phyloP scores from a whole-genome alignment of 1,284 basidiomycete genomes.

The Bjerkandera adusta region DNA sequence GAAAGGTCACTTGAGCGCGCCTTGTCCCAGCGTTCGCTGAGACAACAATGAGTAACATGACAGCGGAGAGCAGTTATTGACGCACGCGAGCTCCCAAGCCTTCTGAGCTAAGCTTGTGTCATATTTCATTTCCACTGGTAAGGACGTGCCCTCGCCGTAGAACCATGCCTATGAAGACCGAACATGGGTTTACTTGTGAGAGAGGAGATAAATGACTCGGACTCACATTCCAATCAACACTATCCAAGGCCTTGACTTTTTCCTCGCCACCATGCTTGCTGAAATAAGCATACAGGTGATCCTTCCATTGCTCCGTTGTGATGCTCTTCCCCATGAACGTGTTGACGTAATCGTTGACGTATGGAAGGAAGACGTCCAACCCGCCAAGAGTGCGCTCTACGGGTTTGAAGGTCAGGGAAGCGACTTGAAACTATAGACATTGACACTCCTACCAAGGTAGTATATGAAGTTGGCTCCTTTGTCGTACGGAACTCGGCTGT shows the following conservation, averaged over 20 bases:
- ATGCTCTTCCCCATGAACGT: conserved; percentile 86
- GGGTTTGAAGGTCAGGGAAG: neutral
- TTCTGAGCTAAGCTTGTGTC: conserved; percentile 80
- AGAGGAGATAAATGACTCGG: neutral
- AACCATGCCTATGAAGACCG: conserved; percentile 73
- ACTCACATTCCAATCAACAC: conserved; percentile 79
- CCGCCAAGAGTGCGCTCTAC: conserved; percentile 84
- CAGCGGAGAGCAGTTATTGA: neutral
- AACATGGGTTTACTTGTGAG: conserved; percentile 4
- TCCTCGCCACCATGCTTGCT: conserved; percentile 55
- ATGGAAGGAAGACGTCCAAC: conserved; percentile 83
- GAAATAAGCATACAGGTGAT: conserved; percentile 84
- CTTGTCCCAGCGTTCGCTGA: conserved; percentile 63
- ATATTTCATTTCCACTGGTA: conserved; percentile 86
- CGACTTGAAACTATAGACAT: conserved; percentile 1
- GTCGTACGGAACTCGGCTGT: conserved; percentile 70
- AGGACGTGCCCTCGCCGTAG: conserved; percentile 75
- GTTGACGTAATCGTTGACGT: conserved; percentile 79
- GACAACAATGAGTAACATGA: neutral
- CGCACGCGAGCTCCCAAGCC: conserved; percentile 65
- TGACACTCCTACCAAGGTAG: conserved; percentile 49
- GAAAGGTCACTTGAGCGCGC: conserved; percentile 44
- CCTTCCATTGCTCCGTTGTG: conserved; percentile 86
- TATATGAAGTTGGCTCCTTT: conserved; percentile 78
- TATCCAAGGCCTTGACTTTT: conserved; percentile 69